Evolutionary conservation across 495 filamentous ascomycete species (phyloP).

Genomic region (Oleoguttula mirabilis): DNA sequence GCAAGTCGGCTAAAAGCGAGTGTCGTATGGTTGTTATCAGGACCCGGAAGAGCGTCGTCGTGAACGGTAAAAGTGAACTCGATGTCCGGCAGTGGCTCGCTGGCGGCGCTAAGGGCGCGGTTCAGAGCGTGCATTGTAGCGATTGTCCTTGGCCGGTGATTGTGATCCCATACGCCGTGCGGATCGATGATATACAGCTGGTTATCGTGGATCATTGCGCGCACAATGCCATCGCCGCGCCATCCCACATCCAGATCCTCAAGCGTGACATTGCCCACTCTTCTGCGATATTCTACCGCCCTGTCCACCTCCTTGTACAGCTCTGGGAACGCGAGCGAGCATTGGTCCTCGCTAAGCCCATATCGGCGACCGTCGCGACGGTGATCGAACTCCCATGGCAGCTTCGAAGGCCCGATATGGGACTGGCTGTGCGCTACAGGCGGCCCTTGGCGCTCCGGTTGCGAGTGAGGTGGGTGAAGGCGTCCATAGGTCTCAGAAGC

Average conservation of each 20-base stretch:
- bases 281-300: constrained; percentile 13
- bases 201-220: constrained; percentile 18
- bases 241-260: constrained; percentile 15
- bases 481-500: background rate
- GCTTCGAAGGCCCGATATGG: background rate
- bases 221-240: constrained; percentile 17
- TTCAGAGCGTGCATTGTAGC: constrained; percentile 18
- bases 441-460: background rate
- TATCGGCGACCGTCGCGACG: constrained; percentile 13
- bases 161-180: constrained; percentile 3
- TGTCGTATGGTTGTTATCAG: constrained; percentile 5
- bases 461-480: background rate
- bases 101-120: constrained; percentile 16
- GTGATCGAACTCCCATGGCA: constrained; percentile 15
- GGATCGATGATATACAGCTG: constrained; percentile 22
- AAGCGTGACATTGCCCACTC: constrained; percentile 13
- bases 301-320: constrained; percentile 21
- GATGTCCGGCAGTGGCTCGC: constrained; percentile 19
- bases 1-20: constrained; percentile 18
- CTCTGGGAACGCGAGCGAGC: constrained; percentile 19
- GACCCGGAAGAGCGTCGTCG: constrained; percentile 12
- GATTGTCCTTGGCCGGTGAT: constrained; percentile 12
- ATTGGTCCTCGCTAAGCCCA: constrained; percentile 19
- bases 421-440: background rate
- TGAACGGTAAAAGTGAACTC: constrained; percentile 23